Base-by-base conservation (phyloP, 495 filamentous ascomycete species). In the Evernia prunastri region DNA sequence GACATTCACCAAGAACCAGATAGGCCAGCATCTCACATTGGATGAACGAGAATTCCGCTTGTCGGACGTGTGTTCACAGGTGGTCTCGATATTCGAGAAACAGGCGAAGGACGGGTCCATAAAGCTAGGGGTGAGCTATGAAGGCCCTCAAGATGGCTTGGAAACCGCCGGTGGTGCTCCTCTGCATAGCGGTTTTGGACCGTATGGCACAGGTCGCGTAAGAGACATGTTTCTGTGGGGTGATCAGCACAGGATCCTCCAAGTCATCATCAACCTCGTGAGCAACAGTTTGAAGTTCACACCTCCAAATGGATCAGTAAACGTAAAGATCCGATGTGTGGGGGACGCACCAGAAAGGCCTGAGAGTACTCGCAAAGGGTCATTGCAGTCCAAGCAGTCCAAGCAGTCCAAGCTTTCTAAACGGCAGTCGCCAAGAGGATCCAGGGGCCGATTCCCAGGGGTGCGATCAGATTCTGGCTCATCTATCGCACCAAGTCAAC, bases 211-310 rank as follows among this genome's bases (percentile, higher is more conserved):
- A 10, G 87, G 82, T 27, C 79, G 84, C 40, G 68, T 92, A 40
- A 88, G 86, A 70, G 87, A 93, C 63, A 86, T 87, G 82, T 76
- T 87, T 57, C 78, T 96, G 7, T 93, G 89, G 87, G 92, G 92
- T n/a, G 92, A 96, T 69, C 87, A 91, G 66, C 89, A 96, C 68
- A 81, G 92, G 35, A 91, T 96, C 37, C 74, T 95, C 17, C 91
- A 96, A 69, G 88, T 95, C 36, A 82, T 96, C 54, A 96, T 96
- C 77, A 97, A 97, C 53, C 80, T 97, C 18, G 90, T 96, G 47
- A 90, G 88, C 75, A 97, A 97, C 74, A 90, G 87, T 69, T 77
- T 96, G 18, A 97, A 97, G 71, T 97, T 97, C 69, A 97, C 92
- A 3, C 91, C 91, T 0, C 76, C 86, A 47, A 84, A 86, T 11